phyloP scores from a whole-genome alignment of 805 yeast species.

The Priceomyces melissophilus region DNA sequence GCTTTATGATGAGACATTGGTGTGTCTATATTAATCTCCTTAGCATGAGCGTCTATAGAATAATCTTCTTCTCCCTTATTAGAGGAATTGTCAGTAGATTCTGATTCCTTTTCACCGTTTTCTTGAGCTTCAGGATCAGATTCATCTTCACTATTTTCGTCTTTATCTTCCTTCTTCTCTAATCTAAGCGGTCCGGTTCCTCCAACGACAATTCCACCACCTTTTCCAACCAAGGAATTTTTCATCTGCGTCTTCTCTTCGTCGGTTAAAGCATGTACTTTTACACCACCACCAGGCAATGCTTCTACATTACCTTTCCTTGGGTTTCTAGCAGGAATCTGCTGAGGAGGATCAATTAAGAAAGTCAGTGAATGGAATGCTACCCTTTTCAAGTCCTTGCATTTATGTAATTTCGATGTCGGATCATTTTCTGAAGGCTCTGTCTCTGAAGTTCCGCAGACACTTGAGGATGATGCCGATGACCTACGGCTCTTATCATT shows the following conservation, averaged over 20 bases:
- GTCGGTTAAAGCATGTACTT: conserved; percentile 52
- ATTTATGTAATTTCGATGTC: conserved; percentile 24
- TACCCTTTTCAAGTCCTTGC: conserved; percentile 39
- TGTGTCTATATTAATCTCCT: conserved; percentile 27
- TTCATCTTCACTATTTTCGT: conserved; percentile 4
- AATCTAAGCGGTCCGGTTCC: conserved; percentile 66
- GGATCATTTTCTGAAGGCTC: conserved; percentile 3
- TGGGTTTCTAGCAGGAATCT: conserved; percentile 84
- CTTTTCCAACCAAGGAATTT: conserved; percentile 37
- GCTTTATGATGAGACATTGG: conserved; percentile 23
- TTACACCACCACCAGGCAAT: conserved; percentile 49
- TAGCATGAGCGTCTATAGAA: conserved; percentile 22
- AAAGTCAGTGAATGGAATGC: conserved; percentile 42
- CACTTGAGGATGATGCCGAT: background rate
- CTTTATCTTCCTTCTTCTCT: conserved; percentile 13
- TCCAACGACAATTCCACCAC: conserved; percentile 75
- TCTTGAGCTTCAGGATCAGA: conserved; percentile 4
- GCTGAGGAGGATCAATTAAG: conserved; percentile 65
- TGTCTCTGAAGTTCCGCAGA: conserved; percentile 2
- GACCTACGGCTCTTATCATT: conserved; percentile 4
- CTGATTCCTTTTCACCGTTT: background rate
- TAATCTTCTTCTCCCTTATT: conserved; percentile 17
- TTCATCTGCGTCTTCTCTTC: conserved; percentile 47
- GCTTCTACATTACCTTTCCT: conserved; percentile 70
- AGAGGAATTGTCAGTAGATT: background rate